Conservation (phyloP, 2,329 filamentous ascomycete species). For the Periconia macrospinosa region DNA sequence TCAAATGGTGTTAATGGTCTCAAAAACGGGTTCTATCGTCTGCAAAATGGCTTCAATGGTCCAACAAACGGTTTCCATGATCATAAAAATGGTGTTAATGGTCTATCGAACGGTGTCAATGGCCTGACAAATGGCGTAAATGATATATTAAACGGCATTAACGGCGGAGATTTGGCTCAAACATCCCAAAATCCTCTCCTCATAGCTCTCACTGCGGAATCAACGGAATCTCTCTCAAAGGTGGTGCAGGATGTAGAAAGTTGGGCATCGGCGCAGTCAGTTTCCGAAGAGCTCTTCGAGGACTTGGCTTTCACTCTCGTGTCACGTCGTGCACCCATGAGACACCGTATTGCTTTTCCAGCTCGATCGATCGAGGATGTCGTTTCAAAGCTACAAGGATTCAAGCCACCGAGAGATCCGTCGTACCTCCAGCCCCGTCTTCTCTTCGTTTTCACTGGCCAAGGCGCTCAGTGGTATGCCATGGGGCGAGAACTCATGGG, state of each 20-base stretch:
- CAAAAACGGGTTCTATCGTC: neutral
- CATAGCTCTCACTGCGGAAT: too few relatives aligned
- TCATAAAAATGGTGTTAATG: neutral
- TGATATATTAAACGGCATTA: too few relatives aligned
- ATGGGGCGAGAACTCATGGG: slow-evolving; percentile 20
- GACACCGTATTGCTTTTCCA: neutral
- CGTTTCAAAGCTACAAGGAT: neutral
- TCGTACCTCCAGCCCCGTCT: slow-evolving; percentile 4
- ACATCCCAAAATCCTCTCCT: too few relatives aligned
- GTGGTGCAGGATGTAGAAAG: neutral
- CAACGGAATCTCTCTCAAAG: too few relatives aligned
- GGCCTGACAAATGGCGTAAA: neutral
- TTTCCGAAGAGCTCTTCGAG: neutral
- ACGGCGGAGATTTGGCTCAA: too few relatives aligned
- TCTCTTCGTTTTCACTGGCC: slow-evolving; percentile 30
- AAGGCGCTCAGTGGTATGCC: slow-evolving; percentile 30
- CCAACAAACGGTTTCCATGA: neutral
- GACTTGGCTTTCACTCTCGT: neutral
- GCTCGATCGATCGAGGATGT: neutral
- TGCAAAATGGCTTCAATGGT: neutral
- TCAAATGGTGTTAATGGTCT: neutral
- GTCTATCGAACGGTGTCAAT: neutral
- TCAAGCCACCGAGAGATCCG: too few relatives aligned
- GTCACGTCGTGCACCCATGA: neutral
- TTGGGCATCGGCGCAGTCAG: neutral